A percentile compares a stretch with the other conserved stretches of the same genome.
Evolutionary conservation across 2,329 filamentous ascomycete genomes (phyloP).

Genomic region (Ophiobolus disseminans): DNA sequence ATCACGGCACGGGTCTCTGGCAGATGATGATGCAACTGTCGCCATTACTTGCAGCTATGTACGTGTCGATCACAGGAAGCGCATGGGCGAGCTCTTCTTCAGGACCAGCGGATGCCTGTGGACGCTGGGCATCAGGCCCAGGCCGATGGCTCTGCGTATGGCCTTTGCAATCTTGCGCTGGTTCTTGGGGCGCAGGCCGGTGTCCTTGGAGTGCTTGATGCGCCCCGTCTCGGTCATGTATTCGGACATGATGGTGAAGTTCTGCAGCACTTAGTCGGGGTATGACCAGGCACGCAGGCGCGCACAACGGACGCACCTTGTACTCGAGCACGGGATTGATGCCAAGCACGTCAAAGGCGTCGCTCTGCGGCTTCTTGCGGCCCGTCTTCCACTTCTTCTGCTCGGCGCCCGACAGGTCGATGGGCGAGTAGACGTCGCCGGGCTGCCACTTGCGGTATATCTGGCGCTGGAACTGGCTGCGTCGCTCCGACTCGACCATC

Average conservation of each 20-base stretch:
- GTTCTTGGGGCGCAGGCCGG: constrained; percentile 84
- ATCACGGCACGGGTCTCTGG: too few species aligned
- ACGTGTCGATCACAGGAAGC: too few species aligned
- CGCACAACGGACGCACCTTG: too few species aligned
- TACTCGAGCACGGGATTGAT: constrained; percentile 86
- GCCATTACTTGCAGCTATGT: too few species aligned
- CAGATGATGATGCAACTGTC: too few species aligned
- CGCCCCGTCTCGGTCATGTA: constrained; percentile 85
- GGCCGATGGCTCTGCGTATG: constrained; percentile 83
- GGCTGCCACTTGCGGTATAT: constrained; percentile 73
- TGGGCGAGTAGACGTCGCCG: constrained; percentile 90
- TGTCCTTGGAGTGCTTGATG: constrained; percentile 78
- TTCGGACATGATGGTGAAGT: constrained; percentile 89
- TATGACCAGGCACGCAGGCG: too few species aligned
- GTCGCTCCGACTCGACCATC: constrained; percentile 37
- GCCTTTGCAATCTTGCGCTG: constrained; percentile 94
- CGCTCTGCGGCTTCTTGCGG: constrained; percentile 59
- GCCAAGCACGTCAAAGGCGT: constrained; percentile 80
- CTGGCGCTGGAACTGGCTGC: constrained; percentile 65
- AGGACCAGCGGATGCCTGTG: constrained; percentile 74
- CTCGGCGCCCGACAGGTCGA: constrained; percentile 80
- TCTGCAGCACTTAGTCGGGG: constrained; percentile 62
- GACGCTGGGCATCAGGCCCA: constrained; percentile 90
- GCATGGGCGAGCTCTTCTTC: constrained; percentile 32
- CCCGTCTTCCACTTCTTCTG: constrained; percentile 77